Evolutionary conservation across 2,329 filamentous ascomycete genomes (phyloP), one percentile per base, ranked within the genome.

Genomic region (Botrytis galanthina): DNA sequence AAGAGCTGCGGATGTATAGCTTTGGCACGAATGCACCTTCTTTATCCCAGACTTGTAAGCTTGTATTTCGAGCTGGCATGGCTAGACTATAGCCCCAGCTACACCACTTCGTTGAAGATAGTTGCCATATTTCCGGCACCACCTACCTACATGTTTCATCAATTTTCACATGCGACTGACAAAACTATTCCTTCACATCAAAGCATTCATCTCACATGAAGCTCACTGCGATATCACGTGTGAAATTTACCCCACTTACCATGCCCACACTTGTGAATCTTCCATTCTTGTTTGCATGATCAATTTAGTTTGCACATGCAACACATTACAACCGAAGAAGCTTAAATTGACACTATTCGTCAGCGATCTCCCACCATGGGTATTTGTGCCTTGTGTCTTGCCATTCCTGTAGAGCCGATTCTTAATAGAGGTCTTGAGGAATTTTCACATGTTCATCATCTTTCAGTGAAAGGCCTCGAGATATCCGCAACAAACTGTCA

Each of bases 391-490:
- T 35, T 67, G 12, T 72, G 60, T 54, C 39, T 39, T 20, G 29
- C 61, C 18, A 72, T 67, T 60, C 70, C 70, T 22, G 29, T 9
- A 37, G 29, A 72, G 16, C 48, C 63, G 20, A 48, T 72, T 29
- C 44, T 72, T 8, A 22, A 72, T 46, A 44, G 10, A 35, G 42
- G 46, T 37, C 10, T 51, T 44, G 20, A 26, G n/a, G 29, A 67
- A 9, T 59, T 51, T 54, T 62, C 60, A 32, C 46, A 70, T 42
- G 39, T 71, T n/a, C 74, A 75, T 59, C 74, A 75, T 71, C 54
- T 37, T 62, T 75, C 73, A 14, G 48, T 71, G 29, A 69, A 75
- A 37, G 68, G 32, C 37, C 35, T 75, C 12, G 70, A 74, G 32
- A 54, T 20, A 20, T 70, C 73, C 22, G 70, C 74, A 10, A 51